A percentile compares a stretch with the other conserved stretches of the same genome.
phyloP scores from a whole-genome alignment of 495 filamentous ascomycete genomes.

The Talaromyces borbonicus region DNA sequence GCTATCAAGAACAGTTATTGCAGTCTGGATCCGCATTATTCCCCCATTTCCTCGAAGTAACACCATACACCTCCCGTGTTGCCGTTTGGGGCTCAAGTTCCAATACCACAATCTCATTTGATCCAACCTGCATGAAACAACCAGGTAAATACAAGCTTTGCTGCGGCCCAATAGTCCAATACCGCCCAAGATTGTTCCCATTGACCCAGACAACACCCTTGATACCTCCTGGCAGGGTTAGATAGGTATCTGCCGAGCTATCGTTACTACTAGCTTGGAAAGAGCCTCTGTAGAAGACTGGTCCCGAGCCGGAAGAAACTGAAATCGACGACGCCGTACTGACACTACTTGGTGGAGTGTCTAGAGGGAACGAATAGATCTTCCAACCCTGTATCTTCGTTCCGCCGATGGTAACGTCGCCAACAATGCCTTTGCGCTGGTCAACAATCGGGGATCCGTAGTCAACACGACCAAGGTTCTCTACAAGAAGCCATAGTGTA shows the following conservation, averaged over 20 bases:
- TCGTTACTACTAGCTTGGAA: constrained; percentile 14
- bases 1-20: no score
- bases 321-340: background rate
- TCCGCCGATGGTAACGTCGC: constrained; percentile 30
- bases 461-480: constrained; percentile 38
- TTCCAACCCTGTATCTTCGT: constrained; percentile 25
- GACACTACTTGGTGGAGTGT: constrained; percentile 6
- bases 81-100: constrained; percentile 30
- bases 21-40: constrained; percentile 34
- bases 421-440: constrained; percentile 34
- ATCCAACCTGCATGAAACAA: constrained; percentile 14
- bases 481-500: constrained; percentile 30
- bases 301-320: constrained; percentile 2
- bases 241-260: constrained; percentile 28
- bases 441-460: constrained; percentile 32
- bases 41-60: constrained; percentile 25
- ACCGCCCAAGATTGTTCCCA: constrained; percentile 34
- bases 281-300: constrained; percentile 30
- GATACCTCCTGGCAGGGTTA: constrained; percentile 27
- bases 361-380: constrained; percentile 8
- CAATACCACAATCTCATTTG: constrained; percentile 31
- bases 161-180: constrained; percentile 38
- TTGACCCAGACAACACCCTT: constrained; percentile 41
- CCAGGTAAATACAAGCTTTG: constrained; percentile 38
- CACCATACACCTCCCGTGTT: constrained; percentile 16